These are phyloP conservation scores for Symbiodinium natans DNA, from an alignment of 73 alveolate species.

Conservation along the genomic window DNA sequence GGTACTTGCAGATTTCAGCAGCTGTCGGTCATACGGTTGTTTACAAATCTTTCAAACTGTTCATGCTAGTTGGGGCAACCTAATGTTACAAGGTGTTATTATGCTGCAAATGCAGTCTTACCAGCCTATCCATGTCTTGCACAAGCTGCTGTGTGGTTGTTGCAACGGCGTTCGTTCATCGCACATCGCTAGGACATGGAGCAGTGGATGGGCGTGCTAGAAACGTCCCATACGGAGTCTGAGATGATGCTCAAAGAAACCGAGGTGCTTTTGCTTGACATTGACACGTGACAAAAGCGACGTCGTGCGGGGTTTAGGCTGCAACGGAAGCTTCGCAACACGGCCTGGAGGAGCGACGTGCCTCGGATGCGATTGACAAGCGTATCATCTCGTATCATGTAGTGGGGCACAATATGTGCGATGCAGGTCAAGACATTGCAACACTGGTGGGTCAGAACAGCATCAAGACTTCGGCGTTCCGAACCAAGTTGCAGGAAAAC, in stretches of 20 bases:
- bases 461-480: slow-evolving; percentile 14
- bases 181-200: slow-evolving; percentile 85
- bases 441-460: slow-evolving; percentile 58
- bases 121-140: no score
- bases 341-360: slow-evolving; percentile 47
- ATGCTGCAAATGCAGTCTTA: background rate
- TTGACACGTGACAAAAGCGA: background rate
- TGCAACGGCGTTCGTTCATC: no score
- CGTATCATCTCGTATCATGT: no score
- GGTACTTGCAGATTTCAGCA: no score
- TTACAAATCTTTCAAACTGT: no score
- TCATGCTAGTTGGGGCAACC: no score
- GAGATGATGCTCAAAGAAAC: slow-evolving; percentile 39
- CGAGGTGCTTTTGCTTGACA: background rate
- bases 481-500: background rate
- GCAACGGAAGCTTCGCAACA: background rate
- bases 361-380: background rate
- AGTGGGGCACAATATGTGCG: no score
- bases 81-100: no score
- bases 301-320: slow-evolving; percentile 13
- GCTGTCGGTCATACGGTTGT: no score
- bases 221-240: slow-evolving; percentile 26
- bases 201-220: slow-evolving; percentile 36
- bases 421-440: slow-evolving; percentile 61
- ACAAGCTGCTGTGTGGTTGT: no score